phyloP scores from a whole-genome alignment of 73 alveolate species.

The Blepharisma japonicum region DNA sequence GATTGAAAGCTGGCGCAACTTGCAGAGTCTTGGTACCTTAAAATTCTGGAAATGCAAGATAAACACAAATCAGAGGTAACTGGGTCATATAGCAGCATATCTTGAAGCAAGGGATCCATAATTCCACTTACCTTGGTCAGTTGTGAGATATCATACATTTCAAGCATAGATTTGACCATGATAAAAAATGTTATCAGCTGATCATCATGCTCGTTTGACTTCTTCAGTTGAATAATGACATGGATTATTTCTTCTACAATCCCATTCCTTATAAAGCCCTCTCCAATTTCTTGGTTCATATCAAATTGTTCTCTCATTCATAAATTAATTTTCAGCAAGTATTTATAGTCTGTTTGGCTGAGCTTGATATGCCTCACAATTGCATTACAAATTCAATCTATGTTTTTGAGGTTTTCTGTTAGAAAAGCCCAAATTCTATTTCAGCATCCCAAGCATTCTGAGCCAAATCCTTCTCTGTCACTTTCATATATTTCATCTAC shows the following conservation, averaged over 20 bases:
- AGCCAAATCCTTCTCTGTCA: neutral
- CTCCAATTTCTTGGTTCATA: no score
- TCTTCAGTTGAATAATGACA: no score
- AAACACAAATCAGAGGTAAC: constrained; percentile 20
- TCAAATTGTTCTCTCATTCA: no score
- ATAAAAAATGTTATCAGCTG: no score
- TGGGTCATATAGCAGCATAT: neutral
- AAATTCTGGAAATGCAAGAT: neutral
- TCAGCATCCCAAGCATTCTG: neutral
- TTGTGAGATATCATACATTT: no score
- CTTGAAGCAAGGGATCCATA: neutral
- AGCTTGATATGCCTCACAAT: neutral
- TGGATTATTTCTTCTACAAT: no score
- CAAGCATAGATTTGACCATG: no score
- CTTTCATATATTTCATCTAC: neutral
- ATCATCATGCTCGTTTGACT: no score
- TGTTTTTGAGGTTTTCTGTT: neutral
- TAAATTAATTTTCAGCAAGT: no score
- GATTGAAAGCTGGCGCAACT: neutral
- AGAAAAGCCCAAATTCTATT: neutral
- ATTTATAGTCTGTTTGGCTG: no score
- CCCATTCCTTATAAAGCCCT: no score
- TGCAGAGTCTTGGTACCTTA: constrained; percentile 14
- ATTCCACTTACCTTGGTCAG: neutral
- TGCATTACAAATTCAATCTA: neutral